phyloP scores from a whole-genome alignment of 768 basidiomycete species.

The Tulasnella sp. region DNA sequence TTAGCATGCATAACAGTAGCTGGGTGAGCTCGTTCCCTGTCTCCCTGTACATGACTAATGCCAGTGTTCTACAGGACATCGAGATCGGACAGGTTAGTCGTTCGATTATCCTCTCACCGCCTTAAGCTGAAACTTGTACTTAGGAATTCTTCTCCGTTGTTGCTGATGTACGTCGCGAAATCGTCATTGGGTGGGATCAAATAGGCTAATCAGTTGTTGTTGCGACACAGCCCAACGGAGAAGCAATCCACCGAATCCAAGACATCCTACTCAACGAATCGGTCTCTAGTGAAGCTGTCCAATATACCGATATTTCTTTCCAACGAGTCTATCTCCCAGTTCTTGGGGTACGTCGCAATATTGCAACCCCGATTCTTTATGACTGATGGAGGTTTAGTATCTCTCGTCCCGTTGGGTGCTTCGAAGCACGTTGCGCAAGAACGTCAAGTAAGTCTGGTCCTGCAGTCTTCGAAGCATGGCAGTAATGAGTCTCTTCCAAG shows the following conservation, averaged over 20 bases:
- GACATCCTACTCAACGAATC: conserved; percentile 49
- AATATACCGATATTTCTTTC: conserved; percentile 48
- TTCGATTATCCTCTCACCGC: background rate
- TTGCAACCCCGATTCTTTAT: background rate
- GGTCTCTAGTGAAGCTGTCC: conserved; percentile 43
- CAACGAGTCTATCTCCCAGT: conserved; percentile 54
- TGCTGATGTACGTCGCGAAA: conserved; percentile 37
- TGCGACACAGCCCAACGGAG: conserved; percentile 39
- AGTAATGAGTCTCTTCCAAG: too few species aligned
- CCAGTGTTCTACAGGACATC: conserved; percentile 40
- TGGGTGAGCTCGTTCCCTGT: conserved; percentile 32
- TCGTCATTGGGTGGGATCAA: background rate
- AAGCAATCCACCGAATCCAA: conserved; percentile 48
- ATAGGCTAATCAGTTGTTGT: background rate
- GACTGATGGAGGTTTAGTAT: conserved; percentile 41
- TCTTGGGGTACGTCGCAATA: conserved; percentile 41
- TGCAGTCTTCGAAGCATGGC: too few species aligned
- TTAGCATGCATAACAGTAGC: conserved; percentile 31
- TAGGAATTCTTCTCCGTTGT: conserved; percentile 44
- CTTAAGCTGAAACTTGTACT: conserved; percentile 8
- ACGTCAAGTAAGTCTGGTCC: background rate
- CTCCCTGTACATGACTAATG: background rate
- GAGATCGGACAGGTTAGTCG: conserved; percentile 48
- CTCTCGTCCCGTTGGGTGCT: conserved; percentile 39
- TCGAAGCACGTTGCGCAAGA: background rate